Percentiles rank a stretch among this genome's conserved stretches.
Conservation (phyloP, 2,329 filamentous ascomycete genomes). For the Daldinia sp. region DNA sequence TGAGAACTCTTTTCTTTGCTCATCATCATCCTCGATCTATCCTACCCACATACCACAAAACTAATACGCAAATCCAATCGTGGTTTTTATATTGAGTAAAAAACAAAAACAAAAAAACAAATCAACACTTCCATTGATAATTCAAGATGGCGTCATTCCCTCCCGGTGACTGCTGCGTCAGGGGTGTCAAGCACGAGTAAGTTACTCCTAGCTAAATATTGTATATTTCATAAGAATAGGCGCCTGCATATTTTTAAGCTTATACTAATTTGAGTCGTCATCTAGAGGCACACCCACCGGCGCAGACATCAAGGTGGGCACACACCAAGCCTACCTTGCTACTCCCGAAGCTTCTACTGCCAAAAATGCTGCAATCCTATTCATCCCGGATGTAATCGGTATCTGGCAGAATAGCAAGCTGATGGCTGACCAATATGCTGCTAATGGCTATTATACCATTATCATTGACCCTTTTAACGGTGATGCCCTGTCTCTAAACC, state of each 20-base stretch:
- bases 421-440: constrained; percentile 78
- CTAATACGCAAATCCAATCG: too few species aligned
- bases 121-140: not conserved
- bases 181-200: constrained; percentile 63
- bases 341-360: constrained; percentile 50
- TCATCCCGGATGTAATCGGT: constrained; percentile 59
- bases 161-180: constrained; percentile 60
- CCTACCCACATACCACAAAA: too few species aligned
- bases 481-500: constrained; percentile 65
- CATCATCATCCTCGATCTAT: too few species aligned
- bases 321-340: constrained; percentile 61
- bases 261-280: not conserved
- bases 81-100: too few species aligned
- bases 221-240: too few species aligned
- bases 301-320: constrained; percentile 55
- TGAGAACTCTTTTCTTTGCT: too few species aligned
- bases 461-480: constrained; percentile 77
- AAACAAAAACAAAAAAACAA: too few species aligned
- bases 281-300: constrained; percentile 59
- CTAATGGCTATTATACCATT: constrained; percentile 74
- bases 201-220: constrained; percentile 42
- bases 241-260: too few species aligned
- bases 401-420: constrained; percentile 68
- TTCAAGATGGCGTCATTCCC: constrained; percentile 61
- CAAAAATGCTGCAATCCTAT: constrained; percentile 55